Base-by-base conservation (phyloP, 805 yeast species). In the Millerago galiae region DNA sequence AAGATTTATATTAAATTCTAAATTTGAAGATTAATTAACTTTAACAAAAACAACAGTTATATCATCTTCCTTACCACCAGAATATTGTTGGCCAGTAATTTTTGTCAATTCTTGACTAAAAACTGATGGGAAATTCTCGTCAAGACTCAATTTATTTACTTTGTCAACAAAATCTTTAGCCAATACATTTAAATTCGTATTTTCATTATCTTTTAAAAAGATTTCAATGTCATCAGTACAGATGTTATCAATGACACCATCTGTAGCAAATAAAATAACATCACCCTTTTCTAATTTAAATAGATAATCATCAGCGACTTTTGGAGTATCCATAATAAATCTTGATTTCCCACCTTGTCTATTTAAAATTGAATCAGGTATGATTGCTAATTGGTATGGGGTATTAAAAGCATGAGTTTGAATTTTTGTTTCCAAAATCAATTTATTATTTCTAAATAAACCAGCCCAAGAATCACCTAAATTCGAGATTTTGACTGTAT, bases 401-500 rank as follows among this genome's bases (percentile, higher is more conserved):
- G 96, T 91, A 60, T 90, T 89, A 68, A 89, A 89, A 36, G 79
- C 85, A 54, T 87, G 91, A 1, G 88, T 79, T 67, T 89, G 96
- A 49, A 83, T 81, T 47, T 69, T 70, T 0, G 95, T 84, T 53
- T 83, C 81, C 32, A 74, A 62, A 2, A 83, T 70, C 37, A 89
- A 67, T 53, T 74, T 67, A 43, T 70, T 70, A 44, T 77, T 67
- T 49, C 99, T 71, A 58, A 89, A 84, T 3, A 90, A 76, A 14
- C 95, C 90, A 60, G 87, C 86, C 83, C 96, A 93, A 5, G 97
- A 89, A 61, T 91, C 99, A 10, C 99, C 99, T 41, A 91, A 64
- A 55, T 93, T 91, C 8, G 91, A 82, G 0, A 87, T 81, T 34
- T 67, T 64, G 30, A 91, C 59, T 9, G 49, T 50, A 26, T 81